Conservation (phyloP, 1,139 yeast genomes). For the Yamadazyma aaseri region DNA sequence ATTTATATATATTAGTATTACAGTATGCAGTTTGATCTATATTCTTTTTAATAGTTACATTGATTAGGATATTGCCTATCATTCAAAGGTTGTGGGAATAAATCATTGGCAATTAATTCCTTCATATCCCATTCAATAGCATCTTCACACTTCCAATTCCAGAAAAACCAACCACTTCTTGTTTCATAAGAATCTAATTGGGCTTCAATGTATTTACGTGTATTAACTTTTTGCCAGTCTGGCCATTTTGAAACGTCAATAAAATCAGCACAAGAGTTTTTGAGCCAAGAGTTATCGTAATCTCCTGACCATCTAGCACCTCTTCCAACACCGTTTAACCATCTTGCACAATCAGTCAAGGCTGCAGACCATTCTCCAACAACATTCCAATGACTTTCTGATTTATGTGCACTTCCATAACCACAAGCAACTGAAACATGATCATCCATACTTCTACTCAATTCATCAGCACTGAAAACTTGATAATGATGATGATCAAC, state of each 20-base stretch:
- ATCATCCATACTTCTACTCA: constrained; percentile 53
- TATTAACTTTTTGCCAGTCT: constrained; percentile 49
- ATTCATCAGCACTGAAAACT: constrained; percentile 68
- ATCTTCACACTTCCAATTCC: constrained; percentile 90
- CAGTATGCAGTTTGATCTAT: too few species aligned
- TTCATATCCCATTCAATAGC: constrained; percentile 87
- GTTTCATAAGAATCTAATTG: constrained; percentile 82
- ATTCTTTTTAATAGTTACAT: constrained; percentile 50
- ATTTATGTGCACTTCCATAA: constrained; percentile 50
- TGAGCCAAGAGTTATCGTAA: constrained; percentile 46
- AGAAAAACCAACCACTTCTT: constrained; percentile 79
- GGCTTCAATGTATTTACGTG: constrained; percentile 78
- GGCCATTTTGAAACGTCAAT: constrained; percentile 63
- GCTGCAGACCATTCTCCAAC: constrained; percentile 96
- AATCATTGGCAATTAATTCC: constrained; percentile 51
- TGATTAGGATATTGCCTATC: constrained; percentile 69
- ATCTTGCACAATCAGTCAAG: constrained; percentile 84
- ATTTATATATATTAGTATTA: too few species aligned
- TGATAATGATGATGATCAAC: constrained; percentile 93
- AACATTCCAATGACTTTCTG: constrained; percentile 71
- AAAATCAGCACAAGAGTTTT: constrained; percentile 66
- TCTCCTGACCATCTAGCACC: constrained; percentile 87
- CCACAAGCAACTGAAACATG: constrained; percentile 64
- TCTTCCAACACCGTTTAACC: constrained; percentile 89
- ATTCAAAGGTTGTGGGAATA: constrained; percentile 79